A percentile compares a stretch with the other conserved stretches of the same genome.
phyloP scores from a whole-genome alignment of 75 land plant species.

The Larix kaempferi region DNA sequence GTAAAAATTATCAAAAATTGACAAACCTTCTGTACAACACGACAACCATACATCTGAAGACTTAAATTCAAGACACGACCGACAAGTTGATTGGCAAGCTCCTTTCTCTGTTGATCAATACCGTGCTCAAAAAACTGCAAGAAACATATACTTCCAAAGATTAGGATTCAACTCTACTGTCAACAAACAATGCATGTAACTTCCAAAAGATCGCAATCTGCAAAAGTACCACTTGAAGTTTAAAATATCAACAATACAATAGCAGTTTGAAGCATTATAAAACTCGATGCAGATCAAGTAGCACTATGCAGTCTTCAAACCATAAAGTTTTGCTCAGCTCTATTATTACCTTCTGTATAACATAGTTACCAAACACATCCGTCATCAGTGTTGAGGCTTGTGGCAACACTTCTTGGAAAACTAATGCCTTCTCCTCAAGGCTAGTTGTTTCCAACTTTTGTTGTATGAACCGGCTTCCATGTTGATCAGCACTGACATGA shows the following conservation, averaged over 20 bases:
- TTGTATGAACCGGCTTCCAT: slow-evolving; percentile 98
- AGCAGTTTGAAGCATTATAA: background rate
- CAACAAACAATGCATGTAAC: background rate
- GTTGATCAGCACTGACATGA: slow-evolving; percentile 83
- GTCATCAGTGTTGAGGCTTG: slow-evolving; percentile 91
- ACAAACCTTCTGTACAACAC: slow-evolving; percentile 95
- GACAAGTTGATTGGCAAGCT: slow-evolving; percentile 76
- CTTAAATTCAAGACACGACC: slow-evolving; percentile 75
- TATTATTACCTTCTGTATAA: slow-evolving; percentile 85
- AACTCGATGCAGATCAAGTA: background rate
- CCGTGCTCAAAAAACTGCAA: slow-evolving; percentile 96
- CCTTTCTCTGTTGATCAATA: slow-evolving; percentile 71
- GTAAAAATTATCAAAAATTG: background rate
- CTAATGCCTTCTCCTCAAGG: slow-evolving; percentile 80
- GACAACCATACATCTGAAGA: slow-evolving; percentile 99
- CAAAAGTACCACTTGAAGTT: background rate
- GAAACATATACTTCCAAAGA: background rate
- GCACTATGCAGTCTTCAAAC: background rate
- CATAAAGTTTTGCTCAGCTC: background rate
- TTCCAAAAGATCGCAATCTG: background rate
- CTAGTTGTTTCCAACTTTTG: slow-evolving; percentile 85
- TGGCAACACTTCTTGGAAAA: slow-evolving; percentile 87
- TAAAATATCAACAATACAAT: background rate
- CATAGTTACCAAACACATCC: slow-evolving; percentile 99
- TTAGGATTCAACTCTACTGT: background rate